Base-by-base conservation (phyloP, 2,329 filamentous ascomycete species). In the Colletotrichum abscissum region DNA sequence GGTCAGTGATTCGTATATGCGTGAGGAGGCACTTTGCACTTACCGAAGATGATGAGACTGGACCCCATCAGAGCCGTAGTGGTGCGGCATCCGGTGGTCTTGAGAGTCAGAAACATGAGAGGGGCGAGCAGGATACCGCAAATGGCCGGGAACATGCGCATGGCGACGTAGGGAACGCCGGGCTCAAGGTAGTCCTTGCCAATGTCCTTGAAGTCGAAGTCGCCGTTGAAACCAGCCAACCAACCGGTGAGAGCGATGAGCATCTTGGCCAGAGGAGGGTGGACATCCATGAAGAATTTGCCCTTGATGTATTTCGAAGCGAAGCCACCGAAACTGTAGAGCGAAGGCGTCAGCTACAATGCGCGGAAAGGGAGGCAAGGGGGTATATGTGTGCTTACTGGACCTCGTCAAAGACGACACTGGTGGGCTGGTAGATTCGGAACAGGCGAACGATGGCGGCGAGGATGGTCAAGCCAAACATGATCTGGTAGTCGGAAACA, bases 221-320 rank as follows among this genome's bases (percentile, higher is more conserved):
- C 89, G 76, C 97, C 97, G 81, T 98, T 91, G 83, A 98, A 99
- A 67, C 97, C 97, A 79, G 95, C 97, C 76, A 98, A 85, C 92
- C 94, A 99, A 78, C 96, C 97, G 76, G 95, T 95, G 74, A 99
- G 90, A 65, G 97, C 97, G 79, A 99, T 96, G 77, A 99, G 92
- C 81, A 99, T 91, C 88, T 99, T 99, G 77, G 97, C 97, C 74
- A 99, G 89, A 58, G 97, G 97, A 38, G 97, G 97, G 82, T 99
- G 97, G n/a, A 99, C 97, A 82, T 99, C 97, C 97, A 99, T 99
- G 84, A 99, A 99, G 90, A 99, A 99, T 82, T 90, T 93, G 80
- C 97, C 97, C 88, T 99, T 98, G 89, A 99, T 98, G 84, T 99
- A 99, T 85, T 99, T 99, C 78, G 94, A 95, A 76, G 97, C 97